A percentile compares a stretch with the other conserved stretches of the same genome.
Conservation (phyloP, 1,139 yeast genomes). For the Nakaseomyces nivariensis region DNA sequence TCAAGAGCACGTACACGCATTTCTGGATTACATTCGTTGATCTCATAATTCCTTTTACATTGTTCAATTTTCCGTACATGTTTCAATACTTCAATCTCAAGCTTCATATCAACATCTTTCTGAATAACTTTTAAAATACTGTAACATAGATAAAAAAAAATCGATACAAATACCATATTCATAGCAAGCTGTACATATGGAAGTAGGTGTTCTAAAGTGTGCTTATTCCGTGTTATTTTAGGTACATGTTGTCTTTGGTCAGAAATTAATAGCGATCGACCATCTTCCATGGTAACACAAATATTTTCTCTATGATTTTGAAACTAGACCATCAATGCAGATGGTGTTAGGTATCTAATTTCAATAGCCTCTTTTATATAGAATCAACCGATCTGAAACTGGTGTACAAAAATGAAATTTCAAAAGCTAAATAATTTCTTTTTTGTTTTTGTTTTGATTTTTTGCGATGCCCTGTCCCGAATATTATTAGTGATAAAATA, state of each 20-base stretch:
- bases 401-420: no score
- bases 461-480: no score
- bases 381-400: no score
- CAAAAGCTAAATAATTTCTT: no score
- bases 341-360: no score
- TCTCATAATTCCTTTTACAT: conserved; percentile 43
- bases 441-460: background rate
- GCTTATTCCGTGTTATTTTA: background rate
- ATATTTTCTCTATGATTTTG: no score
- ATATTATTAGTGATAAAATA: no score
- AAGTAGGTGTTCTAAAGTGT: background rate
- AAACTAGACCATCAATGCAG: no score
- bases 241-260: background rate
- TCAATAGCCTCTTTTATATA: no score
- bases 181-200: background rate
- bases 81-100: conserved; percentile 27
- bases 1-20: conserved; percentile 52
- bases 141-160: background rate
- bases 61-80: conserved; percentile 35
- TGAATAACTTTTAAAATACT: conserved; percentile 27
- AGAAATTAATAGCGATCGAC: background rate
- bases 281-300: background rate
- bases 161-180: background rate
- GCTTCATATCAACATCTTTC: conserved; percentile 42
- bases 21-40: conserved; percentile 49